phyloP scores from a whole-genome alignment of 2,329 filamentous ascomycete genomes.

The Drechmeria coniospora region DNA sequence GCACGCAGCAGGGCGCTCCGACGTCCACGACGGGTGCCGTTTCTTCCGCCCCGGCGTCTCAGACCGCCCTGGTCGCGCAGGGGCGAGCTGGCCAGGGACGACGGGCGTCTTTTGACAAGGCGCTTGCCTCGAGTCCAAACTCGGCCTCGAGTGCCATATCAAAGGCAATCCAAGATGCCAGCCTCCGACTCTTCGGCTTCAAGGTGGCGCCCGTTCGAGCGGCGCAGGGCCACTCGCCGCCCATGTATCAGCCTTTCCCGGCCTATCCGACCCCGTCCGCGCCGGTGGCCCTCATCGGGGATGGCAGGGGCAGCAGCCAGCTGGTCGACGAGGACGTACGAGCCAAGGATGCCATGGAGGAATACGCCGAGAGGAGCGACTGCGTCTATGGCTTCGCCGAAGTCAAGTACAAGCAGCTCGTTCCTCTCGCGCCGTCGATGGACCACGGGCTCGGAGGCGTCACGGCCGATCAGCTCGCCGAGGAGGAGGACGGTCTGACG shows the following conservation, averaged over 20 bases:
- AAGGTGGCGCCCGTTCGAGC: slow-evolving; percentile 51
- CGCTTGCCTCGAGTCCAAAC: slow-evolving; percentile 49
- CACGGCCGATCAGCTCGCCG: slow-evolving; percentile 33
- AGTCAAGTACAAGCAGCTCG: slow-evolving; percentile 95
- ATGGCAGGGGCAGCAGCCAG: slow-evolving; percentile 38
- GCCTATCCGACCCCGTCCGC: slow-evolving; percentile 59
- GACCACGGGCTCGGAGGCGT: slow-evolving; percentile 54
- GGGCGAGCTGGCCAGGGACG: slow-evolving; percentile 59
- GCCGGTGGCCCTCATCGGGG: slow-evolving; percentile 48
- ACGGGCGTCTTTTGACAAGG: slow-evolving; percentile 64
- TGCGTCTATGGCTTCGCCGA: slow-evolving; percentile 96
- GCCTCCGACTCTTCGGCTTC: slow-evolving; percentile 56
- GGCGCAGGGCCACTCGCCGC: slow-evolving; percentile 53
- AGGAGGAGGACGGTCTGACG: slow-evolving; percentile 63
- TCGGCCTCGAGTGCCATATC: slow-evolving; percentile 84
- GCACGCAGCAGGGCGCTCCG: slow-evolving; percentile 62
- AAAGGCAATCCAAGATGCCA: slow-evolving; percentile 90
- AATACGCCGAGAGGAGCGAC: slow-evolving; percentile 82
- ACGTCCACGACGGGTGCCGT: slow-evolving; percentile 55
- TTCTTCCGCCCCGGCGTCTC: slow-evolving; percentile 47
- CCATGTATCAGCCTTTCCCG: slow-evolving; percentile 69
- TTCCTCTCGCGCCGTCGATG: slow-evolving; percentile 69
- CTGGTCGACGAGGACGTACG: slow-evolving; percentile 62
- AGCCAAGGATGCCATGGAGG: slow-evolving; percentile 71
- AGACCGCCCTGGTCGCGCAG: slow-evolving; percentile 58